Percentiles rank a stretch among this genome's conserved stretches.
These are phyloP conservation scores for Nannochloropsis salina DNA, from an alignment of 108 stramenopile genomes.

Conservation along the genomic window DNA sequence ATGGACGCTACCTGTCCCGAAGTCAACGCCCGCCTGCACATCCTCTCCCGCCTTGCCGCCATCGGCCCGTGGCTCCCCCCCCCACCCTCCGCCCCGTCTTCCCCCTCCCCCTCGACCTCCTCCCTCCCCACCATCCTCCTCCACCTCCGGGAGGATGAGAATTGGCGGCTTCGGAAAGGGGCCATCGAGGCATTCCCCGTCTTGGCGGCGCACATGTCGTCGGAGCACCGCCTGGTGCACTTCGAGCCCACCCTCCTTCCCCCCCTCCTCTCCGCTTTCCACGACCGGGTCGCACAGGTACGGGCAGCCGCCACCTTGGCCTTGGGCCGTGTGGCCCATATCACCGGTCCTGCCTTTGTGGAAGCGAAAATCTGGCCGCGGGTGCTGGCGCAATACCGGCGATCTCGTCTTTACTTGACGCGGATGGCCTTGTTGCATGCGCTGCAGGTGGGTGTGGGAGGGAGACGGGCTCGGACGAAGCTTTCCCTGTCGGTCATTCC, in stretches of 20 bases:
- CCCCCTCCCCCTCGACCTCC: neutral
- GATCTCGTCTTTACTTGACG: neutral
- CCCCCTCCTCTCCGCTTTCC: constrained; percentile 11
- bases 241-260: constrained; percentile 1
- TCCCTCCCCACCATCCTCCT: neutral
- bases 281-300: neutral
- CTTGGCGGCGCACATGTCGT: neutral
- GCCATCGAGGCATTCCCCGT: constrained; percentile 5
- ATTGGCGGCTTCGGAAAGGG: neutral
- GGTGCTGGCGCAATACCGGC: neutral
- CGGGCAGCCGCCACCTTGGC: neutral
- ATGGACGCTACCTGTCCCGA: neutral
- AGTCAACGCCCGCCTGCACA: constrained; percentile 5
- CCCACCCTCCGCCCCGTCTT: neutral
- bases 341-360: neutral
- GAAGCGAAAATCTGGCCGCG: neutral
- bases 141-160: neutral
- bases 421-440: neutral
- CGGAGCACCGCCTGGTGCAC: neutral
- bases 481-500: neutral
- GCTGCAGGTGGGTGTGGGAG: too few species aligned
- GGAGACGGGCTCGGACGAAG: too few species aligned
- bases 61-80: constrained; percentile 10
- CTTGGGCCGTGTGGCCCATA: neutral
- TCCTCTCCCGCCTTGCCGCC: neutral